These are phyloP conservation scores for Trichopus zeylanicus DNA, from an alignment of 116 monocot species.

Conservation along the genomic window DNA sequence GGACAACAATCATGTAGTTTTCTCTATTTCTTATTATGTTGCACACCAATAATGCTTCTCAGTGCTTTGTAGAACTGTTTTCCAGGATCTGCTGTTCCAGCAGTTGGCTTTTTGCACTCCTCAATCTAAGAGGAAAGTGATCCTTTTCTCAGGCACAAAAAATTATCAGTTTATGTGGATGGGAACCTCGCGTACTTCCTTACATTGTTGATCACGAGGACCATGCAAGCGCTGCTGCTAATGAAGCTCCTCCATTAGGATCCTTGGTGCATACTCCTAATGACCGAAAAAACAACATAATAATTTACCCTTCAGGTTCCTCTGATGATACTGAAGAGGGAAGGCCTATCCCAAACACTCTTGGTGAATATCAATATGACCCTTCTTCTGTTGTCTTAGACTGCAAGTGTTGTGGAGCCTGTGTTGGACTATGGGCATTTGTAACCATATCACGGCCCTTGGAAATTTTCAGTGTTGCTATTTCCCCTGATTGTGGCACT, in stretches of 20 bases:
- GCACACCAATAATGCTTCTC: background rate
- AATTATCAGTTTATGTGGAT: slow-evolving; percentile 84
- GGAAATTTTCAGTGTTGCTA: slow-evolving; percentile 52
- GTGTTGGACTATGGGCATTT: slow-evolving; percentile 87
- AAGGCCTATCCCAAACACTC: slow-evolving; percentile 1
- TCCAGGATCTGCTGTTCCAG: background rate
- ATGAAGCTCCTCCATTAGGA: slow-evolving; percentile 7
- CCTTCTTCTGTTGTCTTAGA: slow-evolving; percentile 70
- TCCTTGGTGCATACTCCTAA: slow-evolving; percentile 15
- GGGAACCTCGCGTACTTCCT: slow-evolving; percentile 82
- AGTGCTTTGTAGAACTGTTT: background rate
- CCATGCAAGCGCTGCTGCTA: slow-evolving; percentile 1
- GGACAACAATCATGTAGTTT: background rate
- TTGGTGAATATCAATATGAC: slow-evolving; percentile 41
- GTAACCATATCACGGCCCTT: slow-evolving; percentile 45
- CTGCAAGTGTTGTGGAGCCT: slow-evolving; percentile 80
- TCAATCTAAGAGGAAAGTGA: background rate
- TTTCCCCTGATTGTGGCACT: slow-evolving; percentile 24
- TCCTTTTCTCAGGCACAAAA: slow-evolving; percentile 55
- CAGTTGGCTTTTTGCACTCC: background rate
- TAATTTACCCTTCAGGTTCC: slow-evolving; percentile 19
- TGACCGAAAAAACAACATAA: slow-evolving; percentile 18
- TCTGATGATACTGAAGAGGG: slow-evolving; percentile 12
- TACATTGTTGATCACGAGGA: slow-evolving; percentile 61
- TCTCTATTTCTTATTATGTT: background rate